These are phyloP conservation scores for Plectranthus barbatus DNA, from an alignment of 257 asterid genomes.

Conservation along the genomic window DNA sequence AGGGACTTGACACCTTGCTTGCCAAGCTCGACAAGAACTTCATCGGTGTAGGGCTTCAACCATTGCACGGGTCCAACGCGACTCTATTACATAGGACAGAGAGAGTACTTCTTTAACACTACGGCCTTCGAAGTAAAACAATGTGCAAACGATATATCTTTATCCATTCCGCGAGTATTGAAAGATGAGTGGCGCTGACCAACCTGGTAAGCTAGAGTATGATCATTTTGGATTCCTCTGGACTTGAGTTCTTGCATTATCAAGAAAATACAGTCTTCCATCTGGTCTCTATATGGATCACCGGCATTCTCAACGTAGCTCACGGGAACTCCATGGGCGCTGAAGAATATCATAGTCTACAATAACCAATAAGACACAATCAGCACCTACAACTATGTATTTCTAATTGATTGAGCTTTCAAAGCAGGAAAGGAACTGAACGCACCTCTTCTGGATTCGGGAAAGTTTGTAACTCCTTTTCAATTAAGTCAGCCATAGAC, in stretches of 20 bases:
- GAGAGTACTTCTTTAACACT: background rate
- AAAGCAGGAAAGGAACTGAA: constrained; percentile 2
- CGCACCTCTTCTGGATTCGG: constrained; percentile 60
- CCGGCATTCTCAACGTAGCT: constrained; percentile 93
- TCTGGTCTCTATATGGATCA: constrained; percentile 87
- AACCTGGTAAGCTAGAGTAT: constrained; percentile 94
- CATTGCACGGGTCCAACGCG: constrained; percentile 99
- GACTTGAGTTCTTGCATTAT: constrained; percentile 90
- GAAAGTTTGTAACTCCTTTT: constrained; percentile 58
- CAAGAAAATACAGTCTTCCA: constrained; percentile 84
- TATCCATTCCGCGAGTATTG: background rate
- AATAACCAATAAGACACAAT: constrained; percentile 2
- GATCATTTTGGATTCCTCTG: constrained; percentile 58
- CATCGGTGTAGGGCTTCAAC: constrained; percentile 96
- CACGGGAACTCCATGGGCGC: constrained; percentile 96
- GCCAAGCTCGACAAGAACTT: constrained; percentile 94
- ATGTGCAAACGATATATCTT: background rate
- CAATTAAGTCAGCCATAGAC: constrained; percentile 90
- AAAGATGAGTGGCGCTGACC: constrained; percentile 4
- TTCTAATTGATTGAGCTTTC: background rate
- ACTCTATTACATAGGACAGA: constrained; percentile 39
- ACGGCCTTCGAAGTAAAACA: background rate
- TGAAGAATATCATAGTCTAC: constrained; percentile 84
- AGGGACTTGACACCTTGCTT: constrained; percentile 76
- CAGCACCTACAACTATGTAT: background rate